Base-by-base conservation (phyloP, 2,329 filamentous ascomycete genomes). In the Coniochaeta sp. region DNA sequence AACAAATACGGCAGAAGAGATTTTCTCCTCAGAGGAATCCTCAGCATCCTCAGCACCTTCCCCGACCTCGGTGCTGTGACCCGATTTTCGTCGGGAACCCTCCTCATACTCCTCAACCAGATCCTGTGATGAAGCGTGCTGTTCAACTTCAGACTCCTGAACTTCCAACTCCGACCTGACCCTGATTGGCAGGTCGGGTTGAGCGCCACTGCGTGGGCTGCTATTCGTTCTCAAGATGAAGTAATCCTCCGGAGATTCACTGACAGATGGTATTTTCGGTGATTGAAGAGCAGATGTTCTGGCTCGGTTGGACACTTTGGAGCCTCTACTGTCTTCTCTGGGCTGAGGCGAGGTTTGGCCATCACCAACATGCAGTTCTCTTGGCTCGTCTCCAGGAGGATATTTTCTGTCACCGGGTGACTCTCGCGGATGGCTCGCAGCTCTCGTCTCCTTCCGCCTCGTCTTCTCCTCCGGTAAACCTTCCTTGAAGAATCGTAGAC, bases 1-100 rank as follows among this genome's bases (percentile, higher is more conserved):
- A 55, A 92, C 80, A 70, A 95, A 95, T 44, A 92, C 81, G 26
- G 90, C 90, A 34, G 89, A 93, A n/a, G 89, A 91, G 63, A 95
- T 92, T 72, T 93, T 90, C 72, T 95, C 90, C 70, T 90, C 87
- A 61, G 90, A 88, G 16, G 89, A 92, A 60, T 85, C 82, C 44
- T 85, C 82, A 19, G 75, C 78, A 54, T 83, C 80, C 62, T 80
- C 77, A 56, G 72, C 70, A 55, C 70, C 72, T 57, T 76, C 74
- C 56, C 74, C 70, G 62, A 64, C 66, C 40, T 75, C 76, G 57
- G 72, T 72, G 61, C 71, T 75, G 62, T 72, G 74, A 65, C 70
- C 72, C 60, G 77, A 77, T 58, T 72, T 67, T 57, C 74, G 73
- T 61, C 72, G 72, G 58, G 62, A 42, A 44, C 69, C 63, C 32